phyloP scores from a whole-genome alignment of 306 rosid species.

The Coriaria nepalensis region DNA sequence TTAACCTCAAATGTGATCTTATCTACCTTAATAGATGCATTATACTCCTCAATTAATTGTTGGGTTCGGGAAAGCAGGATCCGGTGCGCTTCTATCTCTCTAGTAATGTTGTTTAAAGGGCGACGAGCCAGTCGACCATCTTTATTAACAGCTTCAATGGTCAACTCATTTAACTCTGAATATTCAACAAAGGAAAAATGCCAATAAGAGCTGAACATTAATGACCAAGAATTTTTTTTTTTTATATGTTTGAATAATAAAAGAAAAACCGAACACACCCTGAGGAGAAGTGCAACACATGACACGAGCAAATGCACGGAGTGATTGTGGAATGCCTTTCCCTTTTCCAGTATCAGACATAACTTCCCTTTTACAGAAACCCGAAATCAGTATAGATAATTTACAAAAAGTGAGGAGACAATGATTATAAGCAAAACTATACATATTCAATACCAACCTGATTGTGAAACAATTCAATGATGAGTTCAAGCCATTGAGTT shows the following conservation, averaged over 20 bases:
- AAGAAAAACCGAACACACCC: slow-evolving; percentile 18
- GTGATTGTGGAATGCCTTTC: slow-evolving; percentile 69
- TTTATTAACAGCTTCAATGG: slow-evolving; percentile 38
- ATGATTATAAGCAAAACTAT: background rate
- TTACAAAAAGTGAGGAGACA: background rate
- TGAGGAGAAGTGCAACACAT: slow-evolving; percentile 36
- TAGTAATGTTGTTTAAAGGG: slow-evolving; percentile 36
- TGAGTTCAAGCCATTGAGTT: slow-evolving; percentile 18
- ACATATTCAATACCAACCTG: slow-evolving; percentile 32
- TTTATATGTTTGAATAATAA: background rate
- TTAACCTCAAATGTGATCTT: too few relatives aligned
- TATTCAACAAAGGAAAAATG: too few relatives aligned
- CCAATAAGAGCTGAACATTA: too few relatives aligned
- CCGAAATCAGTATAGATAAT: slow-evolving; percentile 1
- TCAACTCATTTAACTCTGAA: slow-evolving; percentile 45
- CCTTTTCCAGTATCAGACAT: slow-evolving; percentile 38
- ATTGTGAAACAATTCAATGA: slow-evolving; percentile 42
- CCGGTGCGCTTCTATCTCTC: slow-evolving; percentile 56
- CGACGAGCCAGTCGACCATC: slow-evolving; percentile 73
- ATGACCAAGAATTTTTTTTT: slow-evolving; percentile 13
- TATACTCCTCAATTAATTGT: slow-evolving; percentile 29
- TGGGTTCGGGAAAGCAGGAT: slow-evolving; percentile 32
- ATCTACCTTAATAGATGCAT: slow-evolving; percentile 44
- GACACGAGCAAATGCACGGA: slow-evolving; percentile 66
- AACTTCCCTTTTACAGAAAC: slow-evolving; percentile 40